phyloP scores from a whole-genome alignment of 2,329 filamentous ascomycete genomes.

The Hypoxylon sp. region DNA sequence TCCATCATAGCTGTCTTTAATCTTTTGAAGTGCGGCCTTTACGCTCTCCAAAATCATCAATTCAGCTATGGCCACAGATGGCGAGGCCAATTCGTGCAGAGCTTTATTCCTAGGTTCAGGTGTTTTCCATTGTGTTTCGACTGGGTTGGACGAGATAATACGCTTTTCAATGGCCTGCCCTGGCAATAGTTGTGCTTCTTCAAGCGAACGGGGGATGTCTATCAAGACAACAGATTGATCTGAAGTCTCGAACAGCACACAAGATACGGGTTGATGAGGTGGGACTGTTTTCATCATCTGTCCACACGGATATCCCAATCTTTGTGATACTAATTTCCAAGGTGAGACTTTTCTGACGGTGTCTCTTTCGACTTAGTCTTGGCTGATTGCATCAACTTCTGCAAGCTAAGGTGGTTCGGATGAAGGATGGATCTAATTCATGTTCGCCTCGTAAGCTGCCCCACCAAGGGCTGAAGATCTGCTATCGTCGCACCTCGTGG shows the following conservation, averaged over 20 bases:
- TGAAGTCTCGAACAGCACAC: slow-evolving; percentile 69
- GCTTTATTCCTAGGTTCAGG: slow-evolving; percentile 67
- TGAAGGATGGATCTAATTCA: slow-evolving; percentile 23
- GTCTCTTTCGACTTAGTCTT: slow-evolving; percentile 21
- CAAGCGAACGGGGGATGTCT: slow-evolving; percentile 79
- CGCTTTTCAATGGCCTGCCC: slow-evolving; percentile 57
- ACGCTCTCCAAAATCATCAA: slow-evolving; percentile 67
- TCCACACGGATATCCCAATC: slow-evolving; percentile 16
- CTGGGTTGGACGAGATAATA: slow-evolving; percentile 63
- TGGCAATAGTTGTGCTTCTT: slow-evolving; percentile 71
- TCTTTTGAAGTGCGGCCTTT: slow-evolving; percentile 60
- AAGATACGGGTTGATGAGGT: slow-evolving; percentile 46
- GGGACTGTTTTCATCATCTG: slow-evolving; percentile 2
- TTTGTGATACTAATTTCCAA: slow-evolving; percentile 14
- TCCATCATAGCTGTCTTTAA: slow-evolving; percentile 56
- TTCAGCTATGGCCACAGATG: slow-evolving; percentile 66
- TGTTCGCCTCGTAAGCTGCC: slow-evolving; percentile 25
- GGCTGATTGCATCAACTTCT: slow-evolving; percentile 36
- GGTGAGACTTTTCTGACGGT: slow-evolving; percentile 26
- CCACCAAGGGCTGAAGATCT: slow-evolving; percentile 23
- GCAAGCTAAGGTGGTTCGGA: slow-evolving; percentile 32
- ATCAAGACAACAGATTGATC: slow-evolving; percentile 69
- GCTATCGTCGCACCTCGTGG: neutral
- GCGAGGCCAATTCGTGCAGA: slow-evolving; percentile 54
- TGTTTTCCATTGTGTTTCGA: slow-evolving; percentile 63